Evolutionary conservation across 2,329 filamentous ascomycete species (phyloP).

Genomic region (Dactylellina sp.): DNA sequence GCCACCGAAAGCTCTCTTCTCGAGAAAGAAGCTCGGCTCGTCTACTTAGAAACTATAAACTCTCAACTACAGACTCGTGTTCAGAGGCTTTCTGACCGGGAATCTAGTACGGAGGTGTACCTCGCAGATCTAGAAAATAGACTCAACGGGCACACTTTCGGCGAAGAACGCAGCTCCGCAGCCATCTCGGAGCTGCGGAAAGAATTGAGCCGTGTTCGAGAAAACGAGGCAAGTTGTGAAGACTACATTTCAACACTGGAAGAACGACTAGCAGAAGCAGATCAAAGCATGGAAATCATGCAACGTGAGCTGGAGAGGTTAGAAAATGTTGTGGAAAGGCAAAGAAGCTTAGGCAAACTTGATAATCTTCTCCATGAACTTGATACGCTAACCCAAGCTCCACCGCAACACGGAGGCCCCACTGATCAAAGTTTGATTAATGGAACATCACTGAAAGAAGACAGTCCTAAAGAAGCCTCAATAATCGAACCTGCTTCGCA

Average conservation of each 20-base stretch:
- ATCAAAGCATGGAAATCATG: conserved; percentile 96
- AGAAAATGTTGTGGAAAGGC: conserved; percentile 93
- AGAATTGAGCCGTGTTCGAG: conserved; percentile 85
- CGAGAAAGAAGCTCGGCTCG: conserved; percentile 93
- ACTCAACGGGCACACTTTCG: conserved; percentile 87
- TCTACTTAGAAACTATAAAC: conserved; percentile 92
- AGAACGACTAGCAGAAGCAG: conserved; percentile 91
- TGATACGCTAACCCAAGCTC: conserved; percentile 75
- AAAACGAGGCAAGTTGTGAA: conserved; percentile 89
- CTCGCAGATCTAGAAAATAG: conserved; percentile 90
- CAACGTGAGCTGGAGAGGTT: conserved; percentile 93
- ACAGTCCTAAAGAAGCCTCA: neutral
- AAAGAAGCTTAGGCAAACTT: conserved; percentile 92
- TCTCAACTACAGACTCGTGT: conserved; percentile 86
- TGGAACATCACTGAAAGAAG: neutral
- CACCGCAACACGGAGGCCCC: conserved; percentile 64
- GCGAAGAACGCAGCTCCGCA: conserved; percentile 90
- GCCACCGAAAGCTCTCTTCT: conserved; percentile 85
- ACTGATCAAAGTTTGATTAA: neutral
- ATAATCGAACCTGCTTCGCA: neutral
- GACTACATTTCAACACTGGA: conserved; percentile 98
- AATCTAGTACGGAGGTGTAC: conserved; percentile 90
- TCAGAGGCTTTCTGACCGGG: conserved; percentile 92
- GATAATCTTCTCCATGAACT: conserved; percentile 92
- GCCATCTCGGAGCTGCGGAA: conserved; percentile 89